Evolutionary conservation across 2,329 filamentous ascomycete species (phyloP).

Genomic region (Fusarium abutilonis): DNA sequence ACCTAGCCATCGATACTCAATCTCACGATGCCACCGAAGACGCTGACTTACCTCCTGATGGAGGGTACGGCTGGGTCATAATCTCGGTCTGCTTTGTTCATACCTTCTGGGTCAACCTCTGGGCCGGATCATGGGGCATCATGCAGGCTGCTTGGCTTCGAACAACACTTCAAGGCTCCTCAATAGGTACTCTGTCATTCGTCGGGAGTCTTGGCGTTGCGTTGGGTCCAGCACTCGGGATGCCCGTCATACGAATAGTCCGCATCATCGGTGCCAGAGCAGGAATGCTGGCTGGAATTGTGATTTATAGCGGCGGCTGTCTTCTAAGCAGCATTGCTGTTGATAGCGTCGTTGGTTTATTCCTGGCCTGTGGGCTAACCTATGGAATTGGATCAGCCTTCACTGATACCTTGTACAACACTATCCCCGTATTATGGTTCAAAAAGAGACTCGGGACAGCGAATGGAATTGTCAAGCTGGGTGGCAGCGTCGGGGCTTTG

Average conservation of each 20-base stretch:
- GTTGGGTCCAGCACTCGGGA: neutral
- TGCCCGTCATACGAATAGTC: neutral
- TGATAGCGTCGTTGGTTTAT: neutral
- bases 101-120: conserved; percentile 5
- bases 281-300: neutral
- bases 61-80: conserved; percentile 19
- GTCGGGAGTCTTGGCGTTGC: conserved; percentile 16
- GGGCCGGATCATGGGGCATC: conserved; percentile 5
- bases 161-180: neutral
- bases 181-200: conserved; percentile 2
- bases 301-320: neutral
- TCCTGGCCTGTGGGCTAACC: neutral
- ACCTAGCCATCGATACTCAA: too few species aligned
- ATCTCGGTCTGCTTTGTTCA: conserved; percentile 1
- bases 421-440: conserved; percentile 3
- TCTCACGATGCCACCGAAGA: too few species aligned
- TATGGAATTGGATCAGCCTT: neutral
- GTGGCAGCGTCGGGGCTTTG: conserved; percentile 7
- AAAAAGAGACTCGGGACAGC: conserved; percentile 9
- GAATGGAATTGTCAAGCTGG: conserved; percentile 11
- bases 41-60: too few species aligned
- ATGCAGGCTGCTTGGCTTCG: conserved; percentile 5
- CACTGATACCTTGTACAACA: neutral
- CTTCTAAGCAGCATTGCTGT: conserved; percentile 8
- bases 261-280: neutral